Base-by-base conservation (phyloP, 345 rosid species). In the Excoecaria agallocha region DNA sequence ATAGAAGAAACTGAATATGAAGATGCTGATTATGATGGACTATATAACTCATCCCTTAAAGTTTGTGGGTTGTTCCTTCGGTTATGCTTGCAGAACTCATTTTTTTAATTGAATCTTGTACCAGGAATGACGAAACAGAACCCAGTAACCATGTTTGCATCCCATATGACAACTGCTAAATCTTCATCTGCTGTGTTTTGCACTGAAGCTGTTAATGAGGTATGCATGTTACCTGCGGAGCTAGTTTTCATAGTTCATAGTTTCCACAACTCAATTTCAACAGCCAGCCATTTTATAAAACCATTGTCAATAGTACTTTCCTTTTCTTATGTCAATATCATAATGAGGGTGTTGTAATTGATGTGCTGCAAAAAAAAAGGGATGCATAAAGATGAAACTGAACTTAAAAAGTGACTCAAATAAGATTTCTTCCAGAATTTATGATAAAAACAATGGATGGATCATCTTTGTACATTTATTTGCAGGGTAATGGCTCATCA, bases 31-130 rank as follows among this genome's bases (percentile, higher is more conserved):
- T 67, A 56, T 68, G 72, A 75, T 51, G 72, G 41, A 46, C 73
- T 74, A 17, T 84, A 84, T 50, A 63, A 83, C 48, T 63, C 82
- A 69, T 81, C 89, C 19, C 71, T 83, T 79, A 81, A 84, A 71
- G 72, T 83, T 70, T 92, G 97, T 79, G 97, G 97, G 64, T 78
- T 90, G 71, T 67, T 92, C n/a, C 93, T 96, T 80, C 91, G 84
- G 76, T 80, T 90, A 12, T 85, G 95, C 78, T 64, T 88, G 62
- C 90, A 86, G 59, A 85, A 75, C 83, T 89, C 94, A 17, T 84
- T 90, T 60, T 85, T 91, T 68, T 70, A 87, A 46, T 66, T 88
- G 82, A 93, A 83, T 77, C 85, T 91, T 0, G 83, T 86, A 59
- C 90, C 89, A 6, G 84, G 86, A 70, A 83, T 87, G 76, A 87